Evolutionary conservation across 352 stramenopile genomes (phyloP), one percentile per base, ranked within the genome.

Genomic region (Phytopythium oedochilum): DNA sequence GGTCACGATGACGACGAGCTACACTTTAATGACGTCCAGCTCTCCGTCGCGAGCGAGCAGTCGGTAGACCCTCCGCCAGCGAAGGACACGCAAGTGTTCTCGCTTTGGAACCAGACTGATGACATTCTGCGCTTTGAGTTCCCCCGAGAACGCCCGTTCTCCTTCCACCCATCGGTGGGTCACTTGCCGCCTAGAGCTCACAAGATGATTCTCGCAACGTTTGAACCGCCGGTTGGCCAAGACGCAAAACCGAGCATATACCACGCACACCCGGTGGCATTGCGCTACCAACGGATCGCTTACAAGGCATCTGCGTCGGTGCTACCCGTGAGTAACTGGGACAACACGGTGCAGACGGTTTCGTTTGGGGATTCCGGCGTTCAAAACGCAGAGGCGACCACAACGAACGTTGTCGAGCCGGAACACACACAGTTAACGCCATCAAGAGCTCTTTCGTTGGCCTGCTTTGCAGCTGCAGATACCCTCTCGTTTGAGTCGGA

Each of bases 21-120:
- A 5, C 66, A 88, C 46, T 97, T 98, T 60, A 81, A 90, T 12
- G 84, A 97, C 45, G 75, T 97, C n/a, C 60, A 76, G 7, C 35
- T 97, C 3, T 39, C 50, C 22, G 56, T 62, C 11, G 4, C 14
- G 0, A 55, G 56, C 1, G 36, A 66, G 2, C 34, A 56, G 35
- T 22, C 31, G 5, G 26, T 25, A 17, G 28, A 26, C 0, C n/a
- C 20, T 5, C 11, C 18, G 1, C 5, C 34, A 15, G 18, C 29
- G 17, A 75, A 62, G 1, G 68, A 83, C 29, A 75, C 83, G 18
- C 87, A 87, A 36, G 69, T 84, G 0, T 97, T 97, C 46, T 83
- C 71, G 1, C 49, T 97, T 3, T 75, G 69, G 34, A 96, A 95
- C 52, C 74, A 89, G 35, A 81, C 73, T 3, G 45, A 53, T 12